Evolutionary conservation across 1,284 basidiomycete species (phyloP), one percentile per base, ranked within the genome.

Genomic region (Salmacisia buchloeana): DNA sequence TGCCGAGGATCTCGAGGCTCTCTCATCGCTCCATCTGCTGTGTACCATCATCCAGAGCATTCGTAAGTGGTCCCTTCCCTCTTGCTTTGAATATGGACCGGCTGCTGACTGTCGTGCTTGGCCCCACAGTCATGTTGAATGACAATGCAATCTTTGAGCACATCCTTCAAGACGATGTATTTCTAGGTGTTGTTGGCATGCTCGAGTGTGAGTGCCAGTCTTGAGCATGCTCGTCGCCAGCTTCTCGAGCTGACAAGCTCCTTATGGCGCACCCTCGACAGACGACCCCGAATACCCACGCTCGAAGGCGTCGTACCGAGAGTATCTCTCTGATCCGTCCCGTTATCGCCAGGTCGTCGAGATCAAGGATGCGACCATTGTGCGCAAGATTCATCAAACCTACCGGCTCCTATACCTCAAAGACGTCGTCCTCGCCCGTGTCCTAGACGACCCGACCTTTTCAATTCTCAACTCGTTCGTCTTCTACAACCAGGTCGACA

Each of bases 401-500:
- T 97, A 97, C 78, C 90, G 94, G 13, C 85, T 99, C 2, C 90
- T 92, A 74, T 98, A 94, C 81, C 88, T 99, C 69, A 97, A 97
- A 80, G 94, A 98, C 78, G 94, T 99, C 64, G 92, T 98, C 38
- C 88, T 99, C 35, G 92, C 93, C 0, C 87, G 94, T 6, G 87
- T 90, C 2, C 85, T 97, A 52, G 94, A 99, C 76, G 94, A 99
- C 80, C 90, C 92, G 0, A 97, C 93, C 0, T 96, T 97, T 83
- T 93, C 93, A 73, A 92, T 97, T 73, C 86, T 98, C 74, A 97
- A 93, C 81, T 92, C 92, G 18, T 91, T 92, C 81, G 92, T 98
- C 79, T 94, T 97, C 79, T 98, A 94, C 85, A 96, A 97, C 82
- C 94, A 99, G 81, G 93, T 94, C 75, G 94, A 98, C 81, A 97